Base-by-base conservation (phyloP, 208 protist genomes). In the Acanthamoeba triangularis region DNA sequence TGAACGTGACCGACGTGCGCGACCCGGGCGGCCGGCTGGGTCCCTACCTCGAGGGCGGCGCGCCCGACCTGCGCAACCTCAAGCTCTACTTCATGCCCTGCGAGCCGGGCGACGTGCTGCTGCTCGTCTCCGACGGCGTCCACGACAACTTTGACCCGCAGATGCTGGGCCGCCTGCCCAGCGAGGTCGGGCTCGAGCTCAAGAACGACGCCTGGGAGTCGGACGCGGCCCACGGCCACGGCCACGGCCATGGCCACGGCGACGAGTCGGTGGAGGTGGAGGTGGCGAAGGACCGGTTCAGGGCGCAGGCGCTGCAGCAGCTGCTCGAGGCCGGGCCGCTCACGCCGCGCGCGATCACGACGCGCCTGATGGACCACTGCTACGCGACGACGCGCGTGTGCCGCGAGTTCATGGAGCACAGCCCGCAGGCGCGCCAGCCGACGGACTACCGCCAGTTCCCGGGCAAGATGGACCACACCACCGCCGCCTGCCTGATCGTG, bases 131-230 rank as follows among this genome's bases (percentile, higher is more conserved):
- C 18, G 96, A 97, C 85, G 96, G 96, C 72, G 87, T 96, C 1
- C 95, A 96, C 10, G 96, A 97, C 74, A 97, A 97, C 72, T 69
- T 97, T 35, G 96, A 97, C 67, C 96, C 96, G 59, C 91, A 95
- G 44, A 96, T 95, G 28, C 69, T 97, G 67, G 96, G 96, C 59
- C 96, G 94, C 35, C 4, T 59, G 18, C 95, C 95, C 4, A 6
- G 61, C 18, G 95, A 96, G 14, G 25, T 94, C 10, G 76, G 74
- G 6, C 33, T 78, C 37, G 49, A 95, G 10, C 44, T 94, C 74
- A 4, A 4, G 7, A 23, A 5, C 7, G 78, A 65, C n/a, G 5
- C 13, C 4, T 90, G 67, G 67, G 67, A 93, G 35, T 44, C 4
- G 90, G 63, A 94, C 80, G 54, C 11, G 33, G 35, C 44, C 14